Evolutionary conservation across 1,284 basidiomycete species (phyloP), one percentile per base, ranked within the genome.

Genomic region (Fomitopsis pinicola): DNA sequence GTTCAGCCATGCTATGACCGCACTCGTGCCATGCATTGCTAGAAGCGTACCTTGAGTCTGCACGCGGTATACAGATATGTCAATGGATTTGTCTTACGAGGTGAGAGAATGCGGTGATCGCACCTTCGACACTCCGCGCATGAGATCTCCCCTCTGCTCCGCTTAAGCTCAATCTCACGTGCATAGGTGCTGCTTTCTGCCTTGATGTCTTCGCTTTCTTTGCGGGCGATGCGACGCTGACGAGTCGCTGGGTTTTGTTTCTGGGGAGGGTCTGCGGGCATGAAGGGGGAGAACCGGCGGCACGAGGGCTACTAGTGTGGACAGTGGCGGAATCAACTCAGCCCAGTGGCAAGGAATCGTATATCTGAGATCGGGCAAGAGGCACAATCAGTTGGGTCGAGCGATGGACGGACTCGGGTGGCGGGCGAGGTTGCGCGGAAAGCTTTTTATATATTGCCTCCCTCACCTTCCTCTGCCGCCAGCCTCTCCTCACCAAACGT

Each of bases 41-140:
- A 5, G 36, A 35, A 54, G 35, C 55, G 58, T 60, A 73, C 67
- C 66, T 72, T 71, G 42, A 73, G 64, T 63, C 62, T 72, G 67
- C 35, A 45, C 48, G 40, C 59, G 57, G 33, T 44, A 48, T 22
- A 35, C 33, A 28, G 15, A 28, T 42, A 52, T 42, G 44, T 28
- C 38, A 35, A 52, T 54, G 33, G 19, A 22, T 22, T 53, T 58
- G 66, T 59, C 60, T 55, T 59, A 40, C 19, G 30, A 40, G 57
- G 46, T 40, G 59, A 45, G 60, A 22, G 58, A 59, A 63, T 68
- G 72, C 72, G 72, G 64, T 71, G 68, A 73, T 69, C 80, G 64
- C 67, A 88, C 87, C 88, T 80, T 69, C 88, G 77, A 73, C 88
- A 90, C 72, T 89, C 88, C 17, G 88, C 88, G 71, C 88, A 89